These are phyloP conservation scores for Sedum album DNA, from an alignment of 164 flowering plant species.

Conservation along the genomic window DNA sequence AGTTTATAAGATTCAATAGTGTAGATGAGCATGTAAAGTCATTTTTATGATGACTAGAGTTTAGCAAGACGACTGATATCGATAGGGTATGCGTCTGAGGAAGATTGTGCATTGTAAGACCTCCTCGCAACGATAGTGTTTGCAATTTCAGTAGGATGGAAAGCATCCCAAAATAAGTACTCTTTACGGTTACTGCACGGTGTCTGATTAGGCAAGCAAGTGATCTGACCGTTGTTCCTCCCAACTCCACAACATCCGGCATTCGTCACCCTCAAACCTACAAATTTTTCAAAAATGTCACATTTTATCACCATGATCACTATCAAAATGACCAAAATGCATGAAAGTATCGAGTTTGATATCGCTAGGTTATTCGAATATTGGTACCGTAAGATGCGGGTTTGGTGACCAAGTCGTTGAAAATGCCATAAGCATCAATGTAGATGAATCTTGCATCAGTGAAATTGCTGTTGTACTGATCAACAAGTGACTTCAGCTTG, in stretches of 20 bases:
- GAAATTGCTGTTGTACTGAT: slow-evolving; percentile 18
- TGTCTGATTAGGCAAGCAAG: slow-evolving; percentile 20
- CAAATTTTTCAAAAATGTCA: neutral
- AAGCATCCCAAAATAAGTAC: slow-evolving; percentile 18
- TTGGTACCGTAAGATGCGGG: slow-evolving; percentile 4
- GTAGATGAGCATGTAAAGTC: too few species aligned
- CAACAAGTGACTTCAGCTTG: slow-evolving; percentile 21
- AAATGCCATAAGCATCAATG: slow-evolving; percentile 12
- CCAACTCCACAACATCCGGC: slow-evolving; percentile 31
- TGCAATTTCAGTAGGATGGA: slow-evolving; percentile 17
- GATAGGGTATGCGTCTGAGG: slow-evolving; percentile 11
- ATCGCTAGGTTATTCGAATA: neutral
- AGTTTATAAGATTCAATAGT: too few species aligned
- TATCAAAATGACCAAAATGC: neutral
- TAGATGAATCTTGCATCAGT: slow-evolving; percentile 26
- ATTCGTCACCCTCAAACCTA: slow-evolving; percentile 18
- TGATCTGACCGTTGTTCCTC: slow-evolving; percentile 18
- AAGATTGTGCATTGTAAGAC: slow-evolving; percentile 14
- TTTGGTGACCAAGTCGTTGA: neutral
- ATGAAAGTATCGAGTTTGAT: too few species aligned
- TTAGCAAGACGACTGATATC: slow-evolving; percentile 13
- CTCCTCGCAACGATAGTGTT: slow-evolving; percentile 11
- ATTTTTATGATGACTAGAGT: neutral
- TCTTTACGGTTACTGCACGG: slow-evolving; percentile 30
- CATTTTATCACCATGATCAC: neutral